phyloP scores from a whole-genome alignment of 306 rosid genomes.

The Carpinus fangiana region DNA sequence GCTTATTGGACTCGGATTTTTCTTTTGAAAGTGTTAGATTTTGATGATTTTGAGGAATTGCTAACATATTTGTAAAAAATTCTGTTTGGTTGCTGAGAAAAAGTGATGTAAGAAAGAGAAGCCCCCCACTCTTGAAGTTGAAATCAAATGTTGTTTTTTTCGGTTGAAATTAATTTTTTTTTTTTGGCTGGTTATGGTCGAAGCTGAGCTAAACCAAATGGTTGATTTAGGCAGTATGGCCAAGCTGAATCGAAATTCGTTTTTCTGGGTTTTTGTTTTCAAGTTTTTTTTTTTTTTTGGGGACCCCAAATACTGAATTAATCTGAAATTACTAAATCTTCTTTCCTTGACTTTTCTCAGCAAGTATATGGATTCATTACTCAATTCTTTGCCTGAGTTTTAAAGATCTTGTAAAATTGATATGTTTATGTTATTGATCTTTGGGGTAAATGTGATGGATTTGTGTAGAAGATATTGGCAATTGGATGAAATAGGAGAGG shows the following conservation, averaged over 20 bases:
- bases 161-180: neutral
- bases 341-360: neutral
- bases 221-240: neutral
- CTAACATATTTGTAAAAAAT: neutral
- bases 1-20: constrained; percentile 17
- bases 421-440: constrained; percentile 21
- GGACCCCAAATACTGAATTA: neutral
- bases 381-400: constrained; percentile 2
- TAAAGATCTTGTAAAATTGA: constrained; percentile 18
- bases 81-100: constrained; percentile 15
- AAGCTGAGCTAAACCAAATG: neutral
- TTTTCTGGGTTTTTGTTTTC: neutral
- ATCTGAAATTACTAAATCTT: constrained; percentile 7
- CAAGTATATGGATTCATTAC: neutral
- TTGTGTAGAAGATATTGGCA: constrained; percentile 34
- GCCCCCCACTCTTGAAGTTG: neutral
- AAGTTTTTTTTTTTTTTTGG: neutral
- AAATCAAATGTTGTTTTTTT: neutral
- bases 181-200: neutral
- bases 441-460: constrained; percentile 34
- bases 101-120: neutral
- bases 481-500: constrained; percentile 30
- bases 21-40: neutral
- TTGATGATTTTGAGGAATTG: constrained; percentile 1
- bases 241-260: neutral